These are phyloP conservation scores for Mucor racemosus DNA, from an alignment of 371 early-diverging fungal species.

Conservation along the genomic window DNA sequence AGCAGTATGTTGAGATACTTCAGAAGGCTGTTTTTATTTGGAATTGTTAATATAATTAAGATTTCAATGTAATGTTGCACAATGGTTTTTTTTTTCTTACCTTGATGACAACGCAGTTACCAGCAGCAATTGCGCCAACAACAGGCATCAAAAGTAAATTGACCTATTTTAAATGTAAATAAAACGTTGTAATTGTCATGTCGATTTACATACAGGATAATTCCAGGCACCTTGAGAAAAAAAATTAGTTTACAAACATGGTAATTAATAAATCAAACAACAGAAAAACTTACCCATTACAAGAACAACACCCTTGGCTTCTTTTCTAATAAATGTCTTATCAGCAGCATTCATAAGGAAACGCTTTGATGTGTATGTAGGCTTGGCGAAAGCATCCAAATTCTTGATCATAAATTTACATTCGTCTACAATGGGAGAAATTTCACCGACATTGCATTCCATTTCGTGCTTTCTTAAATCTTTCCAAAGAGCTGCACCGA, in stretches of 20 bases:
- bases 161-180: slow-evolving; percentile 23
- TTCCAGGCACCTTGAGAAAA: slow-evolving; percentile 75
- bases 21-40: slow-evolving; percentile 68
- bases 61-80: neutral
- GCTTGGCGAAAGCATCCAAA: slow-evolving; percentile 40
- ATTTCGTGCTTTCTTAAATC: slow-evolving; percentile 69
- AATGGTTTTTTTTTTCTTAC: slow-evolving; percentile 18
- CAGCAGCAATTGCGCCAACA: slow-evolving; percentile 89
- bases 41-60: too few species aligned
- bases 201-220: slow-evolving; percentile 66
- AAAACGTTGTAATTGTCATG: neutral
- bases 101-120: slow-evolving; percentile 86
- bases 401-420: slow-evolving; percentile 61
- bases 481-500: slow-evolving; percentile 69
- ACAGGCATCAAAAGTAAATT: slow-evolving; percentile 77
- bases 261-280: too few species aligned
- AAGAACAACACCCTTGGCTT: slow-evolving; percentile 80
- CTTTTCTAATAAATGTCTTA: slow-evolving; percentile 57
- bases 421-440: slow-evolving; percentile 69
- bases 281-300: slow-evolving; percentile 56
- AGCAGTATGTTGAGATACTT: slow-evolving; percentile 75
- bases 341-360: slow-evolving; percentile 46
- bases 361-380: slow-evolving; percentile 31
- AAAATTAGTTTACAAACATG: too few species aligned
- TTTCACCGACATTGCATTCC: slow-evolving; percentile 65